Conservation (phyloP, 1,139 yeast genomes). For the Taphrina wiesneri region DNA sequence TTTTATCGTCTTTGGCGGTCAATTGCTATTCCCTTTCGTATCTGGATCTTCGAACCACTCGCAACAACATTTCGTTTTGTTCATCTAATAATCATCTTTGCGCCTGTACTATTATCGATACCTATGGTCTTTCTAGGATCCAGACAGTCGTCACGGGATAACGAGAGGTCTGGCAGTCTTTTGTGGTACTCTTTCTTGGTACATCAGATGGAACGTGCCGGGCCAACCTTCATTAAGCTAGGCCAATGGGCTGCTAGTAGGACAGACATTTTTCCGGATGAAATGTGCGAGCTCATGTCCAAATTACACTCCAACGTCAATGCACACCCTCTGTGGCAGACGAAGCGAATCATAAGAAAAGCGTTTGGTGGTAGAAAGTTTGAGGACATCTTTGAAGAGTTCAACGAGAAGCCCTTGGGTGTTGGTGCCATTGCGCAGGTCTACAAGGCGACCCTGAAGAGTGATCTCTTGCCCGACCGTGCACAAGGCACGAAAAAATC, state of each 20-base stretch:
- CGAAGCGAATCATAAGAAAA: slow-evolving; percentile 59
- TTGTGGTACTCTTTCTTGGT: slow-evolving; percentile 72
- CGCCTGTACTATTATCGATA: slow-evolving; percentile 65
- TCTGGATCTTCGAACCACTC: slow-evolving; percentile 57
- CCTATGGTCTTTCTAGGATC: slow-evolving; percentile 71
- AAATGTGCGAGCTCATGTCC: slow-evolving; percentile 74
- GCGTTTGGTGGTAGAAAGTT: slow-evolving; percentile 63
- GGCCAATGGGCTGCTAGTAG: slow-evolving; percentile 99
- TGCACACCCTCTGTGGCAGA: slow-evolving; percentile 65
- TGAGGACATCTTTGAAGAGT: slow-evolving; percentile 80
- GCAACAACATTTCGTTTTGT: slow-evolving; percentile 67
- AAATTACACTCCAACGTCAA: slow-evolving; percentile 79
- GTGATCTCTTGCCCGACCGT: slow-evolving; percentile 29
- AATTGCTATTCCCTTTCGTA: slow-evolving; percentile 22
- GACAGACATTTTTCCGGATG: slow-evolving; percentile 84
- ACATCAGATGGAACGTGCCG: slow-evolving; percentile 75
- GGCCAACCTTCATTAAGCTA: slow-evolving; percentile 89
- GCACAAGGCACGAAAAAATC: slow-evolving; percentile 7
- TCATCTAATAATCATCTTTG: slow-evolving; percentile 64
- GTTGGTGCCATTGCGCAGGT: slow-evolving; percentile 97
- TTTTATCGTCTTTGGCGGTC: slow-evolving; percentile 16
- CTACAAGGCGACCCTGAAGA: slow-evolving; percentile 64
- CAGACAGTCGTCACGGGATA: slow-evolving; percentile 45
- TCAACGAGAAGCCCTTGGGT: slow-evolving; percentile 74
- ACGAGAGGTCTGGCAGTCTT: slow-evolving; percentile 60